These are phyloP conservation scores for Neonectria magnoliae DNA, from an alignment of 2,329 filamentous ascomycete genomes.

Conservation along the genomic window DNA sequence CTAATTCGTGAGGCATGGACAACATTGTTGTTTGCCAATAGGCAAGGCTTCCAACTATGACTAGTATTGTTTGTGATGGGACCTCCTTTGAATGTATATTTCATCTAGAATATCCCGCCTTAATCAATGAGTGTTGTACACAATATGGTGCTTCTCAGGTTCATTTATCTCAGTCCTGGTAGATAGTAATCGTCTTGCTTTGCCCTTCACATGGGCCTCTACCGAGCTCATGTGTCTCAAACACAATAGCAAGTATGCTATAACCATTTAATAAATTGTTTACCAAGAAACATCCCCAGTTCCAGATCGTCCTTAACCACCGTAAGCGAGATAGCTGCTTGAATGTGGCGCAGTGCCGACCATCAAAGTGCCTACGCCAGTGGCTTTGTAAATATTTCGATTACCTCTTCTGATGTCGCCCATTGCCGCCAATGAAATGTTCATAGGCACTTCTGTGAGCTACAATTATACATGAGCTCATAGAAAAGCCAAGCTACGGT, in stretches of 20 bases:
- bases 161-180: too few species aligned
- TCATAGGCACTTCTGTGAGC: neutral
- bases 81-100: neutral
- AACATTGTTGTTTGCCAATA: too few species aligned
- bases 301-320: too few species aligned
- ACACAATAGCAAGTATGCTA: too few species aligned
- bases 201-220: too few species aligned
- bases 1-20: neutral
- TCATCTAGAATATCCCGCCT: neutral
- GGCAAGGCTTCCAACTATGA: neutral
- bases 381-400: neutral
- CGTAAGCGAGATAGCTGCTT: too few species aligned
- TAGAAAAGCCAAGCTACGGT: neutral
- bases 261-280: too few species aligned
- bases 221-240: too few species aligned
- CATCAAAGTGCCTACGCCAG: neutral
- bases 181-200: too few species aligned
- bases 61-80: neutral
- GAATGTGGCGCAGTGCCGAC: neutral
- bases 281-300: too few species aligned
- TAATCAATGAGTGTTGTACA: too few species aligned
- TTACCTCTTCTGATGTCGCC: conserved; percentile 18
- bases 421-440: conserved; percentile 21
- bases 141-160: too few species aligned
- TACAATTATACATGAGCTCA: neutral